A percentile compares a stretch with the other conserved stretches of the same genome.
phyloP scores from a whole-genome alignment of 352 stramenopile species.

The Globisporangium nagaii region DNA sequence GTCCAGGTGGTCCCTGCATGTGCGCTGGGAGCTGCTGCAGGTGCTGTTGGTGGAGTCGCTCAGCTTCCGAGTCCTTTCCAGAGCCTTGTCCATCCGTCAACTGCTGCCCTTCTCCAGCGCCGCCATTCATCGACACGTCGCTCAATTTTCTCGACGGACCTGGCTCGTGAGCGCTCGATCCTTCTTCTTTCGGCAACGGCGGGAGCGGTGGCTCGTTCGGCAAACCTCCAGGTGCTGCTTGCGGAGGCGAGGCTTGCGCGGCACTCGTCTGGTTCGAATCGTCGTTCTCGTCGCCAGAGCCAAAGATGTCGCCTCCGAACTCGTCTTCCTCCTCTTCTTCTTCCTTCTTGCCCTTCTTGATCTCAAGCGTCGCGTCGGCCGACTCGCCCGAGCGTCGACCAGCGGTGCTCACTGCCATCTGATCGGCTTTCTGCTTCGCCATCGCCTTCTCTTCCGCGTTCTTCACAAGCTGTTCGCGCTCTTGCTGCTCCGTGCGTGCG shows the following conservation, averaged over 20 bases:
- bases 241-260: slow-evolving; percentile 16
- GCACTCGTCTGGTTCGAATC: slow-evolving; percentile 17
- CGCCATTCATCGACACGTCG: slow-evolving; percentile 1
- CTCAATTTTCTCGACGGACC: slow-evolving; percentile 9
- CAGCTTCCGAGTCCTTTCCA: slow-evolving; percentile 12
- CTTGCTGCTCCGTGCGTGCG: slow-evolving; percentile 74
- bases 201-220: slow-evolving; percentile 18
- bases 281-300: slow-evolving; percentile 49
- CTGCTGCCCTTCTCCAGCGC: background rate
- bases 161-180: background rate
- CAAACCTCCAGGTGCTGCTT: slow-evolving; percentile 5
- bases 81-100: background rate
- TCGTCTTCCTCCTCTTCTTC: slow-evolving; percentile 76
- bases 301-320: slow-evolving; percentile 84
- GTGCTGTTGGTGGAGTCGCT: slow-evolving; percentile 16
- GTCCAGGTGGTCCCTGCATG: slow-evolving; percentile 23
- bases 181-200: slow-evolving; percentile 33
- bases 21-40: slow-evolving; percentile 9
- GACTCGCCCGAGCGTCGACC: slow-evolving; percentile 51
- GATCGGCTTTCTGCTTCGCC: slow-evolving; percentile 74
- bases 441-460: slow-evolving; percentile 78
- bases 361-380: slow-evolving; percentile 79
- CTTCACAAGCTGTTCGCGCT: slow-evolving; percentile 80
- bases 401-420: slow-evolving; percentile 44
- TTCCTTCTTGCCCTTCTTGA: slow-evolving; percentile 83